A percentile compares a stretch with the other conserved stretches of the same genome.
Evolutionary conservation across 495 filamentous ascomycete genomes (phyloP).

Genomic region (Penicillium flavigenum): DNA sequence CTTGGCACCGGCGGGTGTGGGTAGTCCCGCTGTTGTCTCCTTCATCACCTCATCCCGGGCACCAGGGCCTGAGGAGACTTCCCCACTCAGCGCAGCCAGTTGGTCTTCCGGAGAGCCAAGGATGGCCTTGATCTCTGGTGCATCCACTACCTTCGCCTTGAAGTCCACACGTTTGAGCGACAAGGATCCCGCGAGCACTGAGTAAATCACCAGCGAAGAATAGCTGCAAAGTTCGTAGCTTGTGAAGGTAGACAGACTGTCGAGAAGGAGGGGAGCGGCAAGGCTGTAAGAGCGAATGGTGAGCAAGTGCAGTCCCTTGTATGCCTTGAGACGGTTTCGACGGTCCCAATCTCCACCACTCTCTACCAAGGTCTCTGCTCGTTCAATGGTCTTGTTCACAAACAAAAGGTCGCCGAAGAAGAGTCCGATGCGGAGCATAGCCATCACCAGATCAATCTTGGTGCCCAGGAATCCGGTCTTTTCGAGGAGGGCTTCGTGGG

Average conservation of each 20-base stretch:
- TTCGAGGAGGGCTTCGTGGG: conserved; percentile 88
- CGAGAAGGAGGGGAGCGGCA: conserved; percentile 89
- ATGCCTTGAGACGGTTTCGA: conserved; percentile 95
- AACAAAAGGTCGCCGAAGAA: conserved; percentile 91
- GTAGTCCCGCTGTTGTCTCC: conserved; percentile 52
- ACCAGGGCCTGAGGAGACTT: conserved; percentile 73
- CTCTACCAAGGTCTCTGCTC: conserved; percentile 86
- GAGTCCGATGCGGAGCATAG: conserved; percentile 90
- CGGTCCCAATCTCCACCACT: conserved; percentile 97
- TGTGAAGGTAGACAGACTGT: conserved; percentile 97
- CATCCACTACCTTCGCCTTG: conserved; percentile 97
- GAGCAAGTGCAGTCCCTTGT: conserved; percentile 91
- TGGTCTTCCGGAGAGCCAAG: conserved; percentile 87
- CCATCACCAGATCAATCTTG: conserved; percentile 94
- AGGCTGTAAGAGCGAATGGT: conserved; percentile 85
- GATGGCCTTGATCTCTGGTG: conserved; percentile 95
- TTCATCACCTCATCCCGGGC: conserved; percentile 78
- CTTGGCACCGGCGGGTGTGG: conserved; percentile 57
- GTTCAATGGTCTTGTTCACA: conserved; percentile 90
- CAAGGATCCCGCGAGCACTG: conserved; percentile 89
- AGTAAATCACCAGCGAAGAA: conserved; percentile 89
- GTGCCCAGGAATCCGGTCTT: conserved; percentile 92
- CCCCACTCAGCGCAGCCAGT: conserved; percentile 70
- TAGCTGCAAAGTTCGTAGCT: conserved; percentile 97
- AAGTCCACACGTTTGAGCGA: conserved; percentile 96